A percentile compares a stretch with the other conserved stretches of the same genome.
phyloP scores from a whole-genome alignment of 768 basidiomycete species.

The Tylopilus vinaceipallidus region DNA sequence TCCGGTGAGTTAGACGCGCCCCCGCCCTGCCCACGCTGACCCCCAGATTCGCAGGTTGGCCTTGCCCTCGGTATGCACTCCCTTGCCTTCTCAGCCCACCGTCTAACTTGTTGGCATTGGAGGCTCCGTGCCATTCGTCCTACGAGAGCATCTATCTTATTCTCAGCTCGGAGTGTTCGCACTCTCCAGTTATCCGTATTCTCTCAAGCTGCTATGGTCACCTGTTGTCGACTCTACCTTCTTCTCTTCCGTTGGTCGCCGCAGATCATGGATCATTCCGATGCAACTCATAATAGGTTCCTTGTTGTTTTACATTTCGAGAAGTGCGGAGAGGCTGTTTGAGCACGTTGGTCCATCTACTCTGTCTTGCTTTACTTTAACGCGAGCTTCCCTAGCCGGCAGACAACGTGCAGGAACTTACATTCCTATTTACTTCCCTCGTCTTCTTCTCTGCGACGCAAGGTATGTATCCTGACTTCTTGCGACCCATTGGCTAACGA shows the following conservation, averaged over 20 bases:
- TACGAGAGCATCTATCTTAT: constrained; percentile 94
- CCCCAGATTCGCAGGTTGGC: constrained; percentile 53
- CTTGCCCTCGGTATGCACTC: constrained; percentile 75
- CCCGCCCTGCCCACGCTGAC: constrained; percentile 11
- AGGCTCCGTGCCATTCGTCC: constrained; percentile 96
- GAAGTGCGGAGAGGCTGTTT: constrained; percentile 72
- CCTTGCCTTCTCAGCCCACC: neutral
- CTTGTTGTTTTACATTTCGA: constrained; percentile 76
- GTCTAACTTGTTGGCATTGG: constrained; percentile 6
- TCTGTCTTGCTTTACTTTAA: constrained; percentile 1
- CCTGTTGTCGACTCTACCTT: constrained; percentile 95
- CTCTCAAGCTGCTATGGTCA: constrained; percentile 95
- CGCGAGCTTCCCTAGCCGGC: constrained; percentile 57
- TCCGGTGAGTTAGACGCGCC: constrained; percentile 56
- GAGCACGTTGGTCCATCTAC: constrained; percentile 54
- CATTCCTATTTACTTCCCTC: constrained; percentile 81
- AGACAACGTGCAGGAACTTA: constrained; percentile 74
- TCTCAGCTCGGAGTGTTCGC: constrained; percentile 95
- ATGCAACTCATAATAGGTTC: constrained; percentile 90
- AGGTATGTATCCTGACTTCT: constrained; percentile 47
- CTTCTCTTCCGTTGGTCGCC: constrained; percentile 76
- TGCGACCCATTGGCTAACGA: constrained; percentile 13
- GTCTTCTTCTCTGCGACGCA: constrained; percentile 97
- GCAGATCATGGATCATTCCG: constrained; percentile 99
- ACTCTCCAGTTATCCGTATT: constrained; percentile 91